Base-by-base conservation (phyloP, 139 green algal species). In the Choricystis sp. region DNA sequence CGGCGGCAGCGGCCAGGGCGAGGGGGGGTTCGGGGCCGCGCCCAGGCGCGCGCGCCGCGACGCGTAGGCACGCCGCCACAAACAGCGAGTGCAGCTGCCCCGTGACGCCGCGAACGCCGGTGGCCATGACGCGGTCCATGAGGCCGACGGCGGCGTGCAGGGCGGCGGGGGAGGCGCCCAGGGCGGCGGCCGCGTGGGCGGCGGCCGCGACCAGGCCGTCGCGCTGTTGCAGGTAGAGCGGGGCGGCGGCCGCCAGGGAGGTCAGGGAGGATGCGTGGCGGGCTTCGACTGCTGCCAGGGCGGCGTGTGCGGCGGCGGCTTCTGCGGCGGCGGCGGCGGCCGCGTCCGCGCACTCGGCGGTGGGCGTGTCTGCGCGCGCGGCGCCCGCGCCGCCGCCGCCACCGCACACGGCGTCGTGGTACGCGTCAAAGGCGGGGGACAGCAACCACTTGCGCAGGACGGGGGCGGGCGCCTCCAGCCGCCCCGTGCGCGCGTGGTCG, bases 111-210 rank as follows among this genome's bases (percentile, higher is more conserved):
- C 31, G 29, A 19, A 65, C 59, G 26, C 72, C 73, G 5, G 68
- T 69, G 65, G 63, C 66, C 60, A 83, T 68, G 20, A 78, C 73
- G 25, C 82, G 71, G 72, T 89, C 82, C 69, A 88, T 70, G 30
- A 89, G 74, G 63, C 81, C 70, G 29, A 84, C 58, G 4, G 64
- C 69, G 57, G 89, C 82, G 62, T 85, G 73, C 48, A 79, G 31
- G 27, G 72, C 68, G 62, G 87, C 81, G 16, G 81, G 72, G 24
- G 68, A 60, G 20, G 81, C 60, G n/a, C 63, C 65, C 27, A 79
- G 66, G 22, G 58, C 49, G 16, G 49, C n/a, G 2, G 56, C 62
- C 3, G 69, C 31, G 28, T 26, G 21, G 20, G 60, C 64, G 19
- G 69, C 64, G 19, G 62, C 31, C 23, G 23, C 26, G 26, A 64